Evolutionary conservation across 1,284 basidiomycete species (phyloP).

Genomic region (Caloboletus inedulis): DNA sequence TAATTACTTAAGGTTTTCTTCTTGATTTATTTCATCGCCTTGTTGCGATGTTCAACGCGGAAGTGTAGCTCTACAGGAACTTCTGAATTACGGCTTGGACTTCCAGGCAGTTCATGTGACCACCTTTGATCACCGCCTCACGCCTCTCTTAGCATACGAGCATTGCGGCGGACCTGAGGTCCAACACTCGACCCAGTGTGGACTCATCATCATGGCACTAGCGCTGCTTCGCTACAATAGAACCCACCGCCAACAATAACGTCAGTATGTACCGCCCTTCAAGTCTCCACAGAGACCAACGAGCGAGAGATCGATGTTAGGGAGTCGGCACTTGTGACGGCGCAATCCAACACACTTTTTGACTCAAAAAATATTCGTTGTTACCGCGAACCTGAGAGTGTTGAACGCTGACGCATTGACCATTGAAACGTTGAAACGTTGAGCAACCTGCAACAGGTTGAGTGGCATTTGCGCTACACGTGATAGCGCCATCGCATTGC

Average conservation of each 20-base stretch:
- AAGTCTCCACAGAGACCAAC: not conserved
- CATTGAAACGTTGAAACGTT: no score
- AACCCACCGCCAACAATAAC: not conserved
- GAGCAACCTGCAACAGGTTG: no score
- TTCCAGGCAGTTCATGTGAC: slow-evolving; percentile 3
- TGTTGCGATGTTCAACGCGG: slow-evolving; percentile 1
- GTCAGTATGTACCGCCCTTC: not conserved
- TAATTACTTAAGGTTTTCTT: slow-evolving; percentile 8
- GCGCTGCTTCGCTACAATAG: not conserved
- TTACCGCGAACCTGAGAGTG: not conserved
- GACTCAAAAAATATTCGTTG: not conserved
- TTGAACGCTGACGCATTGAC: no score
- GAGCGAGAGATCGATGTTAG: not conserved
- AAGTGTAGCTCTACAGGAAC: not conserved
- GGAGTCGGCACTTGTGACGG: not conserved
- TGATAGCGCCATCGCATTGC: slow-evolving; percentile 1
- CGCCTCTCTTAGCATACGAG: not conserved
- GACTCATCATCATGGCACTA: not conserved
- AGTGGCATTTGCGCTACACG: slow-evolving; percentile 5
- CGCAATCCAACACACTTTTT: not conserved
- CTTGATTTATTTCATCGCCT: slow-evolving; percentile 16
- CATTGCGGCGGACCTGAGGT: not conserved
- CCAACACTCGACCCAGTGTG: no score
- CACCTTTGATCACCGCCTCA: slow-evolving; percentile 16
- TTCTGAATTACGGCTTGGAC: not conserved